Evolutionary conservation across 345 rosid genomes (phyloP), one percentile per base, ranked within the genome.

Genomic region (Carallia brachiata): DNA sequence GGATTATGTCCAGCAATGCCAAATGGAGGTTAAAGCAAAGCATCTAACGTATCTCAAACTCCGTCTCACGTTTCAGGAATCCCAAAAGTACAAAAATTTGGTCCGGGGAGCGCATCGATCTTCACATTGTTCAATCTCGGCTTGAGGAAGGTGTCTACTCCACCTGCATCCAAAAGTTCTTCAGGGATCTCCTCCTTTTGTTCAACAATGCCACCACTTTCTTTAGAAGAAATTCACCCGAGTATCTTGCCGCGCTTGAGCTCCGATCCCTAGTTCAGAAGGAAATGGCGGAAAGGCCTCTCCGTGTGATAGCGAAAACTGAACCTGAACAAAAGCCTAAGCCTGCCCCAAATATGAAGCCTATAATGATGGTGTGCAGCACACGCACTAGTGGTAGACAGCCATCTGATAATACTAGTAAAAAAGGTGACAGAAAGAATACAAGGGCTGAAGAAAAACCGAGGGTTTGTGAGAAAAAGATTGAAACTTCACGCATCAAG

Each of bases 121-220:
- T 88, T 37, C 83, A 82, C 48, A 79, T 70, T 3, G 77, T 90
- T 37, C 80, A 75, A 65, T 68, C 47, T 16, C 81, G 92, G 69
- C 80, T 84, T 0, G 78, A 86, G 59, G 78, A 77, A 36, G 85
- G 83, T 57, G 78, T 67, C 66, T 88, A 90, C 77, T 55, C 84
- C 53, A 75, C 67, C 50, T 82, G 84, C 72, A 62, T 39, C 62
- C 72, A 56, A 67, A 80, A 67, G 52, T 86, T 84, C 73, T 80
- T 81, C 64, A 76, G 87, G 23, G 96, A 90, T 71, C 78, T 86
- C 69, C 84, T 89, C 56, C 83, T 90, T 65, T 76, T 90, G 16
- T 72, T 85, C 67, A 88, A 81, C 85, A 90, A 90, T 65, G 87
- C 80, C 10, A 68, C 82, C 7, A 58, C 84, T 61, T 83, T 84